Conservation (phyloP, 2,329 filamentous ascomycete genomes). For the Calonectria naviculata region DNA sequence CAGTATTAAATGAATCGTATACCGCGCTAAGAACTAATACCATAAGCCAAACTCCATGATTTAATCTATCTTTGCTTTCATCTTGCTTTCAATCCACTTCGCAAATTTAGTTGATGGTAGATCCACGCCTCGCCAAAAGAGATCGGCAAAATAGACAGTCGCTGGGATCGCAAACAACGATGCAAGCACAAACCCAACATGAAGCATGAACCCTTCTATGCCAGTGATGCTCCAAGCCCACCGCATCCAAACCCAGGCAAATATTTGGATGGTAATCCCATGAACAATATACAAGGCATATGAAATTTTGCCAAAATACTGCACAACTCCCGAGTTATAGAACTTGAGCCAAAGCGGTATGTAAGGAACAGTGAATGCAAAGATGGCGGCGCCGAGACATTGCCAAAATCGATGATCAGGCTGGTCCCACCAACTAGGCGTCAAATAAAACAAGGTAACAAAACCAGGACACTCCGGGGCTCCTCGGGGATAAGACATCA, state of each 20-base stretch:
- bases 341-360: constrained; percentile 60
- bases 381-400: constrained; percentile 61
- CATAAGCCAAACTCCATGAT: too few relatives aligned
- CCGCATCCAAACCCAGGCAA: constrained; percentile 62
- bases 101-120: constrained; percentile 65
- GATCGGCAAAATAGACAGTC: constrained; percentile 65
- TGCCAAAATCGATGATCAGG: constrained; percentile 68
- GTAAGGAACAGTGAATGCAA: constrained; percentile 61
- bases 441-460: constrained; percentile 57
- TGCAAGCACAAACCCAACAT: constrained; percentile 58
- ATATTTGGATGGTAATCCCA: constrained; percentile 63
- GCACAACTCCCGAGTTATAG: constrained; percentile 60
- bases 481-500: constrained; percentile 53
- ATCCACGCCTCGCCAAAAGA: constrained; percentile 67
- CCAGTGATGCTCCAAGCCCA: constrained; percentile 61
- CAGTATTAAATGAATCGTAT: too few relatives aligned
- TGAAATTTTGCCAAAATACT: constrained; percentile 70
- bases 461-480: constrained; percentile 62
- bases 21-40: too few relatives aligned
- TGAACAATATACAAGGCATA: constrained; percentile 72
- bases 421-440: constrained; percentile 60
- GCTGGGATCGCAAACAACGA: constrained; percentile 59
- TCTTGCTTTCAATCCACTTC: constrained; percentile 63
- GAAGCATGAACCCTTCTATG: constrained; percentile 56
- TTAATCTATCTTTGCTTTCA: constrained; percentile 44